Conservation (phyloP, 495 filamentous ascomycete species). For the Penicillium paxilli region DNA sequence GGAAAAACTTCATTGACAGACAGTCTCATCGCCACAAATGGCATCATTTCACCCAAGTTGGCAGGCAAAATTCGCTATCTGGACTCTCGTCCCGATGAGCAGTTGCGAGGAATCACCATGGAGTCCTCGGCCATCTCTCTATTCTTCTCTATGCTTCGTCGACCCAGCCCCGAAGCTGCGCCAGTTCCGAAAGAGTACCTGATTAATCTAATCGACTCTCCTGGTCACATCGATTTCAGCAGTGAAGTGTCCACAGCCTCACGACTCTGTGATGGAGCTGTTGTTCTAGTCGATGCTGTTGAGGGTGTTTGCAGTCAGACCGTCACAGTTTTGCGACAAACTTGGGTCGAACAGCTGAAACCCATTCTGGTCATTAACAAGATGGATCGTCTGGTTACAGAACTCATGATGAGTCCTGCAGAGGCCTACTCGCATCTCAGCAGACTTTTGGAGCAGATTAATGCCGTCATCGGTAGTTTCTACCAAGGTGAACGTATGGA, state of each 20-base stretch:
- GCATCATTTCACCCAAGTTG: slow-evolving; percentile 96
- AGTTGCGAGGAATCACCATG: slow-evolving; percentile 97
- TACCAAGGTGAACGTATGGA: slow-evolving; percentile 99
- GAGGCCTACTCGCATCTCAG: slow-evolving; percentile 91
- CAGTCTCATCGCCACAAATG: slow-evolving; percentile 95
- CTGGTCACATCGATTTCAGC: slow-evolving; percentile 98
- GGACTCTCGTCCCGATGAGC: slow-evolving; percentile 95
- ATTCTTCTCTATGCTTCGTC: slow-evolving; percentile 86
- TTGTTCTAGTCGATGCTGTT: slow-evolving; percentile 96
- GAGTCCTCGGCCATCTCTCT: slow-evolving; percentile 98
- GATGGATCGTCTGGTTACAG: slow-evolving; percentile 90
- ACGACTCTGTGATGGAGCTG: slow-evolving; percentile 88
- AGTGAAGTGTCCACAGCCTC: slow-evolving; percentile 97
- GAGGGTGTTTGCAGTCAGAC: slow-evolving; percentile 99
- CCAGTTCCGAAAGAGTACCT: slow-evolving; percentile 84
- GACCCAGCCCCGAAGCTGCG: slow-evolving; percentile 63
- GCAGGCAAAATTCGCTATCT: slow-evolving; percentile 98
- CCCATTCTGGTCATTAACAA: slow-evolving; percentile 97
- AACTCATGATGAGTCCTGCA: slow-evolving; percentile 84
- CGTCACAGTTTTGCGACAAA: slow-evolving; percentile 91
- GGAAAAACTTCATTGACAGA: slow-evolving; percentile 98
- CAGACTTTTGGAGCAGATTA: slow-evolving; percentile 90
- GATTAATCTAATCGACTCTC: slow-evolving; percentile 97
- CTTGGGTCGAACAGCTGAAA: slow-evolving; percentile 94
- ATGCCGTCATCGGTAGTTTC: slow-evolving; percentile 96